Percentiles rank a stretch among this genome's conserved stretches.
phyloP scores from a whole-genome alignment of 78 protist genomes.

The Dictyostelium intermedium region DNA sequence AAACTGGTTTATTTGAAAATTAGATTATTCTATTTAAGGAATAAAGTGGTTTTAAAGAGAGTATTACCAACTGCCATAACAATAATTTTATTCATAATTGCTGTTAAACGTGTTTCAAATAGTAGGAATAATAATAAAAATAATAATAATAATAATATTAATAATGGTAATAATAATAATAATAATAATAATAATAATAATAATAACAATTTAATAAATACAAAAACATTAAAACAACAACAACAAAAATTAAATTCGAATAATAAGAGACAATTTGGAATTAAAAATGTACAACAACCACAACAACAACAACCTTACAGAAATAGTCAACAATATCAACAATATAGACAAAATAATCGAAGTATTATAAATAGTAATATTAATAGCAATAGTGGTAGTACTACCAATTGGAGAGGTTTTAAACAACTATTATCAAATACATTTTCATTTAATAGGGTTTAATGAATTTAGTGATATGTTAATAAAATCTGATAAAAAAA shows the following conservation, averaged over 20 bases:
- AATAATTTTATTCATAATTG: neutral
- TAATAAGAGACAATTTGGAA: constrained; percentile 13
- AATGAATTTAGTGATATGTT: neutral
- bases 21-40: neutral
- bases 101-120: neutral
- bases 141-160: neutral
- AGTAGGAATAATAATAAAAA: neutral
- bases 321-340: constrained; percentile 21
- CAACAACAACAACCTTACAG: neutral
- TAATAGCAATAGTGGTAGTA: neutral
- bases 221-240: constrained; percentile 11
- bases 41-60: neutral
- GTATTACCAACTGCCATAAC: neutral
- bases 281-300: constrained; percentile 13
- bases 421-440: constrained; percentile 30
- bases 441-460: neutral
- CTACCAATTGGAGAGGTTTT: neutral
- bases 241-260: neutral
- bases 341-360: neutral
- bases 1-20: neutral
- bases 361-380: neutral
- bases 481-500: too few species aligned
- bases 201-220: neutral
- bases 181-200: neutral
- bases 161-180: neutral